Conservation (phyloP, 225 moss, liverwort and hornwort genomes). For the Rhytidiadelphus loreus region DNA sequence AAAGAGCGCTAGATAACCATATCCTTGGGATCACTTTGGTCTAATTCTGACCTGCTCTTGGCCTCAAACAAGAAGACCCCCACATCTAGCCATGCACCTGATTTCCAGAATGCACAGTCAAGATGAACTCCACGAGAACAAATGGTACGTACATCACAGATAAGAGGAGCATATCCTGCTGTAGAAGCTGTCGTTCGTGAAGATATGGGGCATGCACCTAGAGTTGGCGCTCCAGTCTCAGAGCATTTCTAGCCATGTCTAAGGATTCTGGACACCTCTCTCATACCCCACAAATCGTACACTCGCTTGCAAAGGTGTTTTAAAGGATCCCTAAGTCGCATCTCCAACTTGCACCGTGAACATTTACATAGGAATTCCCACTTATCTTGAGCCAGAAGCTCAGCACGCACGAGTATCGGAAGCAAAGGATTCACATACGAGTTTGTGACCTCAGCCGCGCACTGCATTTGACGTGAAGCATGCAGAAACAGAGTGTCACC, state of each 20-base stretch:
- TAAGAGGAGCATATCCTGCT: constrained; percentile 3
- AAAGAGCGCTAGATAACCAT: neutral
- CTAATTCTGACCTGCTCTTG: neutral
- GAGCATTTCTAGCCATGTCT: constrained; percentile 34
- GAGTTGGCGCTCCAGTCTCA: constrained; percentile 36
- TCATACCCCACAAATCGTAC: constrained; percentile 31
- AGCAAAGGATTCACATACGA: constrained; percentile 50
- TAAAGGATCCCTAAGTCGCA: constrained; percentile 29
- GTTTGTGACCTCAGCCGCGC: constrained; percentile 61
- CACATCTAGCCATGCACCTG: neutral
- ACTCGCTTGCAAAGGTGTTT: constrained; percentile 40
- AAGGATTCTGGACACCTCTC: constrained; percentile 16
- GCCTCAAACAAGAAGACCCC: neutral
- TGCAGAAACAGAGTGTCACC: constrained; percentile 55
- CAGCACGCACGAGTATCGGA: constrained; percentile 31
- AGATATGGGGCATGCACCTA: constrained; percentile 22
- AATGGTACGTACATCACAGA: neutral
- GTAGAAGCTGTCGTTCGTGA: constrained; percentile 28
- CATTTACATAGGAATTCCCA: constrained; percentile 67
- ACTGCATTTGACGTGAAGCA: constrained; percentile 45
- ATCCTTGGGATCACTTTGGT: neutral
- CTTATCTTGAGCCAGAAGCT: constrained; percentile 32
- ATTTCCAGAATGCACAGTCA: neutral
- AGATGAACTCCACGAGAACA: neutral
- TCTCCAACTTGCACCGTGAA: constrained; percentile 46